Base-by-base conservation (phyloP, 73 alveolate species). In the Effrenium voratum region DNA sequence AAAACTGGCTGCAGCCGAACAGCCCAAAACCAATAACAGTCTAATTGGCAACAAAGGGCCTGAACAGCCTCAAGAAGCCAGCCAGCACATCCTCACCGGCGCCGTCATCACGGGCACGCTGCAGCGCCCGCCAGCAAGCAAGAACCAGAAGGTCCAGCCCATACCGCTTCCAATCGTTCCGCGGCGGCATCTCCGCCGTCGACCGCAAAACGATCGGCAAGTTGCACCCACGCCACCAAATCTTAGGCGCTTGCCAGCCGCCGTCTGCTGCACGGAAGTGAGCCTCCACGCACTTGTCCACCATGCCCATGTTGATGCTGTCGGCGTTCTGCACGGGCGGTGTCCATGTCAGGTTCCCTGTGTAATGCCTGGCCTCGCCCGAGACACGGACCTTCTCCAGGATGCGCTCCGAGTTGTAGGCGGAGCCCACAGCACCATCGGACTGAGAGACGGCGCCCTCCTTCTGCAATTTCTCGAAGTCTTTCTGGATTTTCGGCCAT, bases 121-220 rank as follows among this genome's bases (percentile, higher is more conserved):
- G 40, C 76, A 63, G 76, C 76, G 76, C 76, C 41, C 76, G 76
- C 76, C 76, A 63, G 26, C 76, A 63, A 52, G 63, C 63, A 52
- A 52, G 63, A 12, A 52, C 63, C 63, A 8, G 8, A 52, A 52
- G 26, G 63, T 52, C 19, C 63, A 15, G 40, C 76, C 26, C n/a
- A n/a, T n/a, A n/a, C n/a, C n/a, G n/a, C n/a, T n/a, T n/a, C n/a
- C n/a, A n/a, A n/a, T n/a, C n/a, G n/a, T n/a, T n/a, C n/a, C 26
- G 10, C 40, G 40, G 26, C 26, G 76, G 76, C 32, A 63, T 13
- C 36, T 63, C 76, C 4, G 36, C 76, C 76, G 10, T 63, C 8
- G 41, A 19, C 32, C 76, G 76, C 76, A 63, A 63, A 26, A 28
- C 5, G 38, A 63, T 26, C 8, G 76, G 76, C 40, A 63, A 5